Evolutionary conservation across 345 rosid species (phyloP).

Genomic region (Gossypium thurberi): DNA sequence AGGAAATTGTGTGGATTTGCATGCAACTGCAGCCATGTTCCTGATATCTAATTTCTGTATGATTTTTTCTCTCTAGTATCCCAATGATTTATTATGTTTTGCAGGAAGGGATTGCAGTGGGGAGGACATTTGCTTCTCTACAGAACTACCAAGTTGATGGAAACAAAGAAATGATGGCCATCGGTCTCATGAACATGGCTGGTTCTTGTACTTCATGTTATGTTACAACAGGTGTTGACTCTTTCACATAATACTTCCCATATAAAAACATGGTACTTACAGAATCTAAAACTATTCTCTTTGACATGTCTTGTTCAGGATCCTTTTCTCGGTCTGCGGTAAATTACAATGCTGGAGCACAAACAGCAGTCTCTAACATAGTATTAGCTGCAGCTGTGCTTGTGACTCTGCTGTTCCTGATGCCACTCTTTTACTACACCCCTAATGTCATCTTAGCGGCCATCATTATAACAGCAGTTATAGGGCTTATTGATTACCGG

Average conservation of each 20-base stretch:
- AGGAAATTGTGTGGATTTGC: neutral
- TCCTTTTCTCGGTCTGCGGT: slow-evolving; percentile 94
- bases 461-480: slow-evolving; percentile 87
- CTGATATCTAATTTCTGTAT: neutral
- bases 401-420: slow-evolving; percentile 79
- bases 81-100: neutral
- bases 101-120: slow-evolving; percentile 98
- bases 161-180: slow-evolving; percentile 98
- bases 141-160: slow-evolving; percentile 90
- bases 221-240: slow-evolving; percentile 64
- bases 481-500: slow-evolving; percentile 76
- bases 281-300: slow-evolving; percentile 6
- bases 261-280: neutral
- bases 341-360: slow-evolving; percentile 88
- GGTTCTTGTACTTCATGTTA: slow-evolving; percentile 94
- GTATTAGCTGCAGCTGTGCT: slow-evolving; percentile 82
- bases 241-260: neutral
- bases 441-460: slow-evolving; percentile 83
- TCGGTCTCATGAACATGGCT: slow-evolving; percentile 90
- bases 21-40: neutral
- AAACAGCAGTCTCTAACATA: slow-evolving; percentile 76
- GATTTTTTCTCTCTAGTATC: neutral
- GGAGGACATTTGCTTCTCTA: slow-evolving; percentile 88
- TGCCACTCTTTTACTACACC: slow-evolving; percentile 92
- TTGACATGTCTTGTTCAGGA: slow-evolving; percentile 37